Base-by-base conservation (phyloP, 257 asterid genomes). In the Paulownia fortunei region DNA sequence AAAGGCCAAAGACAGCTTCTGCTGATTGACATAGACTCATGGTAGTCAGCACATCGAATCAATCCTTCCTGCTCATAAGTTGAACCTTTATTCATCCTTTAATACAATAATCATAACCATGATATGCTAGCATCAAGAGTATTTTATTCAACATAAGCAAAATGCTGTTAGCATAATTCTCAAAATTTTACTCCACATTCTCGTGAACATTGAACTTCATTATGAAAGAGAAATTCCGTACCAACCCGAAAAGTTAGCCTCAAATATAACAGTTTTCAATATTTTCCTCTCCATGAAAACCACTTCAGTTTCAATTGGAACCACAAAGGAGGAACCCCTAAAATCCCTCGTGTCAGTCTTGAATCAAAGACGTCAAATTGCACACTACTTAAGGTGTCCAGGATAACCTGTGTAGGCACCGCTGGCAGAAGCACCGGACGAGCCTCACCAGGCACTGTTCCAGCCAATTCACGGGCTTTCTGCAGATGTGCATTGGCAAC, bases 321-420 rank as follows among this genome's bases (percentile, higher is more conserved):
- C 92, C 89, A 84, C 86, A 93, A 84, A 9, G 99, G 98, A 8
- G 92, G 84, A 73, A 83, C 76, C 76, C 99, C 99, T 41, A 95
- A 76, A 27, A 91, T 81, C 47, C 98, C 99, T 21, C 86, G 79
- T 2, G 78, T 68, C 72, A 95, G 81, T 52, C 93, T 83, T 3
- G 98, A 92, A 77, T 95, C 98, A 86, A 87, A 95, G 24, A 93
- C 97, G 32, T 93, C 97, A 67, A 95, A 95, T 55, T 88, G 90
- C 79, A 89, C 96, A 10, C 85, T 88, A 12, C 88, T 83, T 24
- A 95, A 72, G 12, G 94, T 77, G 62, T 93, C 97, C 82, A 95
- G 79, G 13, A 89, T 70, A 55, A 88, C 90, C 88, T 89, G 92
- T 2, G 96, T 85, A 16, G 98, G 92, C 69, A 95, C 92, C 67